Evolutionary conservation across 2,329 filamentous ascomycete genomes (phyloP), one percentile per base, ranked within the genome.

Genomic region (Colletotrichum australisinense): DNA sequence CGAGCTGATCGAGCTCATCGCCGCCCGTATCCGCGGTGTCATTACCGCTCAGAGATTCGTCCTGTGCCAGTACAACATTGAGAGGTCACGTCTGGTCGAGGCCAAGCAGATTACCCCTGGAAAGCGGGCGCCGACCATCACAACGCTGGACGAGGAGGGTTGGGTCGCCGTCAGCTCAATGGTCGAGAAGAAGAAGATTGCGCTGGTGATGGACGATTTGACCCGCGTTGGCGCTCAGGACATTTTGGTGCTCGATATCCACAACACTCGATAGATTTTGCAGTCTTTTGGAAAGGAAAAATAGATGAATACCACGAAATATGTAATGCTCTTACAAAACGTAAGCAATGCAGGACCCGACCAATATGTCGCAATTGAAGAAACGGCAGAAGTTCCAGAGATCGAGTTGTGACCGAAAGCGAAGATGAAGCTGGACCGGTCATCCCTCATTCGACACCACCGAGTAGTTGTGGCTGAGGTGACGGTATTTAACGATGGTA

Each of bases 161-260:
- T 98, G 96, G 96, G 95, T 98, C 46, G 95, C 96, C n/a, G 93
- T 98, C 75, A 94, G 92, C 80, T 92, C 92, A 63, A 98, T 98
- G 96, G 95, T 98, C 7, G 92, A 95, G 86, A 94, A 94, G 86
- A 96, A 94, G 86, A 89, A 90, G 79, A 93, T 97, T 79, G 95
- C 95, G 2, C 87, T 90, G 7, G 94, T 93, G 49, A 98, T 98
- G 95, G 95, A 98, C 82, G 89, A 94, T 77, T 82, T 98, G 80
- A 91, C 88, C 38, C 90, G 88, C 78, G 88, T 93, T 32, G 95
- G 95, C 2, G 95, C 95, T 1, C 91, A 91, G 66, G 95, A 98
- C 82, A 95, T 98, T 75, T 83, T 98, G 78, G 94, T 97, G 26
- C 87, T 95, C 67, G 92, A 94, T 81, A 95, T 98, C 79, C 93